Base-by-base conservation (phyloP, 176 grass and related monocot genomes). In the Ampelocalamus luodianensis region DNA sequence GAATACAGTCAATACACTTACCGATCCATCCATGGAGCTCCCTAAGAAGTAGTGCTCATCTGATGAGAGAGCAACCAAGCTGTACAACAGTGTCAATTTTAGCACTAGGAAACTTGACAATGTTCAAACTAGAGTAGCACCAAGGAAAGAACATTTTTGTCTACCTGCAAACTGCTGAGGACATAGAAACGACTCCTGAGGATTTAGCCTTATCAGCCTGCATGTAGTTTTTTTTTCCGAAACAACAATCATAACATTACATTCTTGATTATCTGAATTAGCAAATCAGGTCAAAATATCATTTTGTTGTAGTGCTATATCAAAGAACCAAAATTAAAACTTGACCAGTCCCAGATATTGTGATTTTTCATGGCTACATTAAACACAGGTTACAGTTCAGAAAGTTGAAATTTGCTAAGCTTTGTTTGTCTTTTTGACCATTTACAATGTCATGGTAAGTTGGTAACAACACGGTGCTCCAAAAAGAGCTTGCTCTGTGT, bases 21-120 rank as follows among this genome's bases (percentile, higher is more conserved):
- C 93, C 37, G 75, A 94, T 92, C 93, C 93, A 88, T 94, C 88
- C 93, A 94, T 92, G 62, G 90, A 92, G 58, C 93, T 92, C 72
- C 90, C 93, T 70, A 94, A 73, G 65, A 92, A 92, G 75, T 94
- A 94, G 11, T 88, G 56, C 27, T 94, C 93, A 84, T 94, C 90
- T 51, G 93, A 92, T 53, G 83, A 87, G 53, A 94, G 85, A 68
- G 87, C 68, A 73, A 81, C 87, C 87, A 94, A 73, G 85, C 93
- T 94, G 90, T 56, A 42, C 50, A 89, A 79, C 22, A 80, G 54
- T 61, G 82, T 46, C 27, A 61, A 61, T 49, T 82, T 79, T 65
- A 82, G 79, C 42, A 45, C 1, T 56, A 73, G 40, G 37, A 14
- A 73, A 77, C 24, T 70, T 24, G 14, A 49, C 6, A 71, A 44